Evolutionary conservation across 805 yeast genomes (phyloP), one percentile per base, ranked within the genome.

Genomic region (Starmerella cellae): DNA sequence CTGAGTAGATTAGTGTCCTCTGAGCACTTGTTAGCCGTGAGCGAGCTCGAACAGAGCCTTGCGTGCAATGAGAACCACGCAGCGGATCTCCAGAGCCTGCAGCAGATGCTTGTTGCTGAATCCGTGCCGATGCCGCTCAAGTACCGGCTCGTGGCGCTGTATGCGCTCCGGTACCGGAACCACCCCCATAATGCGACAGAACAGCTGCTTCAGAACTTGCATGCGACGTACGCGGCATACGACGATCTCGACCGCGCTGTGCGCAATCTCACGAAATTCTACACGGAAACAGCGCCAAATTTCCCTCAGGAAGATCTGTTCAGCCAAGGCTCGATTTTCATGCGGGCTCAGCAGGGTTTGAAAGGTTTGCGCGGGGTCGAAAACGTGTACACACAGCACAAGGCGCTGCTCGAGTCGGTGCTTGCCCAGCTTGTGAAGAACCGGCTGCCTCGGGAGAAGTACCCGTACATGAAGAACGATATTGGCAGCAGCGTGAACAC

Each of bases 41-140:
- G 94, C 48, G 96, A 88, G 61, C 65, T 87, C 35, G 95, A 91
- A 61, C 99, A 91, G 61, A 73, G 78, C 33, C 66, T 91, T 45
- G 77, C 84, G 1, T 76, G 87, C 46, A 74, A 68, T 44, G 77
- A 73, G 38, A 69, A 69, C 37, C 80, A 76, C 51, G 61, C 67
- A 33, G 55, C 60, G 0, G 85, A 85, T 53, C 67, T 74, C 22
- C 61, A 67, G 35, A 74, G 71, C 35, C 55, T 88, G 44, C 69
- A 74, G 45, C 67, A 67, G 32, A 49, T 82, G n/a, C 52, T 88
- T n/a, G 26, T 21, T 19, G 22, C 32, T 11, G 24, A 23, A 5
- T 49, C 56, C 5, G 55, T 58, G 13, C 62, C 56, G 16, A 51
- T 59, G n/a, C 57, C 66, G 3, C 66, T 75, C 43, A 88, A 88